These are phyloP conservation scores for Cryptosporidium meleagridis DNA, from an alignment of 169 alveolate species.

Conservation along the genomic window DNA sequence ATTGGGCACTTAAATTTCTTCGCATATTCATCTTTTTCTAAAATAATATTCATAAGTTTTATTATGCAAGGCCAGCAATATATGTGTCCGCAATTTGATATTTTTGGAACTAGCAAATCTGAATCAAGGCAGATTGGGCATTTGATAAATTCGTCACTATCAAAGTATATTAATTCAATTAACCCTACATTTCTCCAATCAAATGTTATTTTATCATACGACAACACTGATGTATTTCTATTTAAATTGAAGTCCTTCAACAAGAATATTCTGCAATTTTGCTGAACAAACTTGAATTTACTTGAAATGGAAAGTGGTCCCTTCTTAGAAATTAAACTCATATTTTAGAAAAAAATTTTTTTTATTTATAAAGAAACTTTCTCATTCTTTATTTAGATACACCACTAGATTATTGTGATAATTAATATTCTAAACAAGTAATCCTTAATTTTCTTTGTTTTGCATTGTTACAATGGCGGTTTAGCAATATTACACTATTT, in stretches of 20 bases:
- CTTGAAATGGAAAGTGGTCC: not conserved
- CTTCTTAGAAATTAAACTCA: not conserved
- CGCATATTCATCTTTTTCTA: not conserved
- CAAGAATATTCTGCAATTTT: slow-evolving; percentile 49
- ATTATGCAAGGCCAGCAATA: slow-evolving; percentile 75
- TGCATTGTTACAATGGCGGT: not conserved
- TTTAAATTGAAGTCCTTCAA: not conserved
- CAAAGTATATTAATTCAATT: slow-evolving; percentile 48
- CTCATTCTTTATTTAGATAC: not conserved
- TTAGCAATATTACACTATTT: not conserved
- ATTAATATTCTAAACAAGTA: not conserved
- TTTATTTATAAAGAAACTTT: not conserved
- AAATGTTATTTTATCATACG: not conserved
- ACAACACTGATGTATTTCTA: not conserved
- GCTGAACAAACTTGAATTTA: slow-evolving; percentile 21
- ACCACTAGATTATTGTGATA: not conserved
- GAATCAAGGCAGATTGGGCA: slow-evolving; percentile 71
- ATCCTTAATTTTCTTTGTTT: not conserved
- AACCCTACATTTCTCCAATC: slow-evolving; percentile 44
- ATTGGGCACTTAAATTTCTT: slow-evolving; percentile 47
- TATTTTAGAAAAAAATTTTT: not conserved
- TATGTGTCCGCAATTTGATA: slow-evolving; percentile 68
- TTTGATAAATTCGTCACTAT: slow-evolving; percentile 51
- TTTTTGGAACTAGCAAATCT: slow-evolving; percentile 51
- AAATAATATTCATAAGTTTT: slow-evolving; percentile 15